Evolutionary conservation across 108 stramenopile genomes (phyloP), one percentile per base, ranked within the genome.

Genomic region (Fragilaria crotonensis): DNA sequence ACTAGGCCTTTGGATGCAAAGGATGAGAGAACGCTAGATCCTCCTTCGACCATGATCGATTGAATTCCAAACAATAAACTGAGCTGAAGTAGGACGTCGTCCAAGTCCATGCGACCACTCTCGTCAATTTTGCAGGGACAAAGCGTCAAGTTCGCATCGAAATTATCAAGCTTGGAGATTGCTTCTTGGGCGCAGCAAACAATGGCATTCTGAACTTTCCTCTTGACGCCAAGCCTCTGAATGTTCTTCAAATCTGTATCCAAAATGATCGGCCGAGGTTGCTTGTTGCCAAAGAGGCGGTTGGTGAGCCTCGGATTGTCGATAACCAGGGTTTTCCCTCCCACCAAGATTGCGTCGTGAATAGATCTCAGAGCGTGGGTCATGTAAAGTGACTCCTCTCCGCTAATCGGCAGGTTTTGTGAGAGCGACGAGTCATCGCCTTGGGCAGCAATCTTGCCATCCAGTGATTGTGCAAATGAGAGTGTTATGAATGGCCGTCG

Each of bases 11-110:
- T n/a, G 29, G 11, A 17, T 18, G 32, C 49, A 64, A 87, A 87
- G 0, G 77, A 61, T 0, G 77, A 64, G 9, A 91, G 36, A 25
- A 91, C 59, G 4, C 45, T 25, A 0, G 80, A 59, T 7, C 90
- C 90, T 14, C 90, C 90, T 57, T 91, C 90, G 17, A 91, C 82
- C 90, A 91, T 85, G 33, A 91, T 33, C 57, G 71, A 78, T 21
- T 70, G 46, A 17, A 91, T 84, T 3, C 68, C 75, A 66, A 68
- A 71, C n/a, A 63, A 33, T 26, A 64, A 20, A 19, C 62, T 48
- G 2, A 90, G 64, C 19, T 66, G 54, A 21, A 45, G 26, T 20
- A 87, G 57, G 26, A 80, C 67, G 55, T 80, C 64, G 9, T 50
- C 21, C n/a, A 90, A 23, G 62, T 86, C 79, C 3, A 90, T 32